These are phyloP conservation scores for Jacaranda copaia DNA, from an alignment of 257 asterid genomes.

Conservation along the genomic window DNA sequence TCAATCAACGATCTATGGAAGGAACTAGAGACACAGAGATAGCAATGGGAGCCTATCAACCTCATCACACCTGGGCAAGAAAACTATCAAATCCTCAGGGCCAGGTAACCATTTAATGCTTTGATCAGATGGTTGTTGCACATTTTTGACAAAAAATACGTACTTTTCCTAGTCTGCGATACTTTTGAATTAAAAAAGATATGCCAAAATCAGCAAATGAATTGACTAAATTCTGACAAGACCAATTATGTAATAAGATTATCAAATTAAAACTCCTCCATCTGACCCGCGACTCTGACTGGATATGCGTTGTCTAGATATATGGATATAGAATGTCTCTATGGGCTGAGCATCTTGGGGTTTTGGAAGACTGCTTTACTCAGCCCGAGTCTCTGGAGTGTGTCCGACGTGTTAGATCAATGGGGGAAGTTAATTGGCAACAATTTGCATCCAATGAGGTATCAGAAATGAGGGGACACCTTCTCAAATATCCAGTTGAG, in stretches of 20 bases:
- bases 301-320: slow-evolving; percentile 54
- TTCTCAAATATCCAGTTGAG: slow-evolving; percentile 87
- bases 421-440: slow-evolving; percentile 89
- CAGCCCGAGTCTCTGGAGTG: slow-evolving; percentile 88
- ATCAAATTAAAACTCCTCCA: neutral
- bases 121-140: too few relatives aligned
- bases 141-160: too few relatives aligned
- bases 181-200: neutral
- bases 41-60: slow-evolving; percentile 99
- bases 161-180: neutral
- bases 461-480: slow-evolving; percentile 92
- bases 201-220: neutral
- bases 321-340: slow-evolving; percentile 95
- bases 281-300: slow-evolving; percentile 10
- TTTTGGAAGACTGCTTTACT: slow-evolving; percentile 81
- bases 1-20: slow-evolving; percentile 94
- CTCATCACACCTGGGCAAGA: slow-evolving; percentile 88
- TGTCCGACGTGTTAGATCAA: slow-evolving; percentile 72
- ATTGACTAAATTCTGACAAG: neutral
- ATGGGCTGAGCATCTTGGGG: slow-evolving; percentile 98
- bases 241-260: neutral
- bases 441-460: slow-evolving; percentile 71
- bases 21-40: slow-evolving; percentile 95
- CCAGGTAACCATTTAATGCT: slow-evolving; percentile 59
- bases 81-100: slow-evolving; percentile 74